Evolutionary conservation across 805 yeast genomes (phyloP).

Genomic region (Middelhovenomyces tepae): DNA sequence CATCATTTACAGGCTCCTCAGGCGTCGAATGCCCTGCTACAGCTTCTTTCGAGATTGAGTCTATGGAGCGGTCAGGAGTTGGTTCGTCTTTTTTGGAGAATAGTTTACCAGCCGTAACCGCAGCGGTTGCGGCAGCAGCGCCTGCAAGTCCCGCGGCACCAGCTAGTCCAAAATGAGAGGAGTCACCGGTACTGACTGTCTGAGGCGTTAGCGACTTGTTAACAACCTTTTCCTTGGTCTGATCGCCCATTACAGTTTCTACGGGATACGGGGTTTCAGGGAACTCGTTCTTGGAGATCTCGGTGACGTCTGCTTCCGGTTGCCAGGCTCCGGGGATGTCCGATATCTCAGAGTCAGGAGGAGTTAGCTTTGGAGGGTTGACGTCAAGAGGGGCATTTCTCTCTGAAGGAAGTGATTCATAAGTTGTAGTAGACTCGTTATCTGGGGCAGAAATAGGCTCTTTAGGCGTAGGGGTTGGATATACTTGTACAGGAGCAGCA

Average conservation of each 20-base stretch:
- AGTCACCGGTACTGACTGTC: too few relatives aligned
- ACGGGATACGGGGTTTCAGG: too few relatives aligned
- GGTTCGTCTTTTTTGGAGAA: too few relatives aligned
- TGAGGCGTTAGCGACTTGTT: too few relatives aligned
- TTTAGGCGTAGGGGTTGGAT: constrained; percentile 4
- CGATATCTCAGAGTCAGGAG: constrained; percentile 5
- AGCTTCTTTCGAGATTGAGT: not conserved
- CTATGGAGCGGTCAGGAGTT: not conserved
- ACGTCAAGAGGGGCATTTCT: not conserved
- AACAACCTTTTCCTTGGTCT: too few relatives aligned
- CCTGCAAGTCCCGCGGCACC: too few relatives aligned
- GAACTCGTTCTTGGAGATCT: too few relatives aligned
- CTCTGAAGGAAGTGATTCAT: constrained; percentile 10
- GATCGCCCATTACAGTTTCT: too few relatives aligned
- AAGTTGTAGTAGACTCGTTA: constrained; percentile 9
- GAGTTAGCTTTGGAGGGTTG: not conserved
- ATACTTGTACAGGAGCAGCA: constrained; percentile 5
- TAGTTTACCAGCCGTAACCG: too few relatives aligned
- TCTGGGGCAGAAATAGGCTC: constrained; percentile 6
- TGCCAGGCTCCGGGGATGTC: constrained; percentile 16
- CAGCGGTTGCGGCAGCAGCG: too few relatives aligned
- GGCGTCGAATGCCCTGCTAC: constrained; percentile 1
- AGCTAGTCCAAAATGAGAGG: too few relatives aligned
- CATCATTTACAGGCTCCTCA: constrained; percentile 6
- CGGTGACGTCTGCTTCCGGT: too few relatives aligned